Conservation (phyloP, 257 asterid genomes). For the Solanum phureja region DNA sequence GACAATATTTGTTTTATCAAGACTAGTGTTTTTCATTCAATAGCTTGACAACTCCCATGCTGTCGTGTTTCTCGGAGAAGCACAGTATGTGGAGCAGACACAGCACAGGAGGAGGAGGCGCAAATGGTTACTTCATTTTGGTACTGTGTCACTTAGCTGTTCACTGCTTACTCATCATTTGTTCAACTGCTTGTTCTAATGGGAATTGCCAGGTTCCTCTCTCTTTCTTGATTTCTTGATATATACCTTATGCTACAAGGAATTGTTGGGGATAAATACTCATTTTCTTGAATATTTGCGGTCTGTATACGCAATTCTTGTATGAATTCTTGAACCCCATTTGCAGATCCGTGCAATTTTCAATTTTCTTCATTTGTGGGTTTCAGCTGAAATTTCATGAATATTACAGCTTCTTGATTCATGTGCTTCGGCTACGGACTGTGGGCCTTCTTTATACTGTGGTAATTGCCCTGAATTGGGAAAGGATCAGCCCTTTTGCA, state of each 20-base stretch:
- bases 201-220: conserved; percentile 66
- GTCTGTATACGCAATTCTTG: background rate
- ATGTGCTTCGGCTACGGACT: conserved; percentile 62
- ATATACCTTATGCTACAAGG: background rate
- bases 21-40: background rate
- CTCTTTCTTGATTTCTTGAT: background rate
- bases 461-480: conserved; percentile 79
- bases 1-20: background rate
- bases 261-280: background rate
- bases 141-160: conserved; percentile 8
- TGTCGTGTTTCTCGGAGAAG: conserved; percentile 27
- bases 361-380: background rate
- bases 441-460: conserved; percentile 76
- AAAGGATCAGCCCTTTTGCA: conserved; percentile 66
- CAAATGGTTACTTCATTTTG: conserved; percentile 4
- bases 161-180: conserved; percentile 17
- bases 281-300: background rate
- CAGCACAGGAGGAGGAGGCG: conserved; percentile 3
- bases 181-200: conserved; percentile 45
- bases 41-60: conserved; percentile 6
- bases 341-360: conserved; percentile 19
- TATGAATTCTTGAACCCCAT: background rate
- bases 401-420: conserved; percentile 60
- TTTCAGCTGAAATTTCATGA: conserved; percentile 15
- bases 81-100: conserved; percentile 22